phyloP scores from a whole-genome alignment of 2,329 filamentous ascomycete genomes.

The Verruconis gallopava region DNA sequence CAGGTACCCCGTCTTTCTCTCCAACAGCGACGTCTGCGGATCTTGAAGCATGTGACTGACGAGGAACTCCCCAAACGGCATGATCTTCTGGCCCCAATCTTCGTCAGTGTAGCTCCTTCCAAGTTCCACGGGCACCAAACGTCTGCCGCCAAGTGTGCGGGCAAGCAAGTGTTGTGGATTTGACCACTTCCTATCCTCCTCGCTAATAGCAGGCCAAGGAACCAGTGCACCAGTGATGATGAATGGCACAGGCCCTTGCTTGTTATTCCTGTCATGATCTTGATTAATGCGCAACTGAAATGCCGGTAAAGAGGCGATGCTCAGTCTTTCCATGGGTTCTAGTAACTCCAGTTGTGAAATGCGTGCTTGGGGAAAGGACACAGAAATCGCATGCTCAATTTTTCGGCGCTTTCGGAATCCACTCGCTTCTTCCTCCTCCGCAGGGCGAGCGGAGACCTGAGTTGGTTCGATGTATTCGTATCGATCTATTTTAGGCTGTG shows the following conservation, averaged over 20 bases:
- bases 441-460: not conserved
- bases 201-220: slow-evolving; percentile 65
- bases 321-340: slow-evolving; percentile 16
- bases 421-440: not conserved
- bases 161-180: slow-evolving; percentile 60
- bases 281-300: slow-evolving; percentile 19
- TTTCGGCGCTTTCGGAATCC: not conserved
- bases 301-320: slow-evolving; percentile 14
- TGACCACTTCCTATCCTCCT: slow-evolving; percentile 50
- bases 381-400: slow-evolving; percentile 14
- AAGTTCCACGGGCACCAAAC: slow-evolving; percentile 76
- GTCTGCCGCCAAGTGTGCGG: slow-evolving; percentile 59
- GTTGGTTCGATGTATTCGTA: not conserved
- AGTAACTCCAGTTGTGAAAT: slow-evolving; percentile 13
- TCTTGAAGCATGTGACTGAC: slow-evolving; percentile 40
- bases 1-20: slow-evolving; percentile 55
- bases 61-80: slow-evolving; percentile 63
- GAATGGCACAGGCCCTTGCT: slow-evolving; percentile 36
- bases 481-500: not conserved
- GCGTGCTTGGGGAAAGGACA: slow-evolving; percentile 13
- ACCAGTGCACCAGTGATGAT: slow-evolving; percentile 54
- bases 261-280: not conserved
- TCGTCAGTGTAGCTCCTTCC: slow-evolving; percentile 79
- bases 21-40: not conserved
- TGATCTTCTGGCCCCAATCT: slow-evolving; percentile 71